These are phyloP conservation scores for Mitosporidium daphniae DNA, from an alignment of 371 early-diverging fungal genomes.

Conservation along the genomic window DNA sequence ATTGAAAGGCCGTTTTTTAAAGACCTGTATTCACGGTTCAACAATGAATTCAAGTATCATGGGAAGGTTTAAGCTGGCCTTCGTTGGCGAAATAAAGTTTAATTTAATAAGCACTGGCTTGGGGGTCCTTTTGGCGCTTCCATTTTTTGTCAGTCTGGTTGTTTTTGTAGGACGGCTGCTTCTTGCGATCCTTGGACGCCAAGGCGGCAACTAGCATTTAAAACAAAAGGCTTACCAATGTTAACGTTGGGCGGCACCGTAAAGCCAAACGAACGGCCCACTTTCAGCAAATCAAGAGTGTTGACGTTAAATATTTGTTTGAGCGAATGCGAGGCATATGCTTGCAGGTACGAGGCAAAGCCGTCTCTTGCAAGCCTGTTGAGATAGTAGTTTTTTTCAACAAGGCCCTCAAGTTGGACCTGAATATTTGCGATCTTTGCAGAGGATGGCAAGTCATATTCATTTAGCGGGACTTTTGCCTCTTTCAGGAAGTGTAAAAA, in stretches of 20 bases:
- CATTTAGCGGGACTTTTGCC: conserved; percentile 74
- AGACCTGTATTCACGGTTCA: too few species aligned
- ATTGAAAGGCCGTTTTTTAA: too few species aligned
- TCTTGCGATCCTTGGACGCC: too few species aligned
- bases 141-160: too few species aligned
- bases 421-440: conserved; percentile 75
- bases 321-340: conserved; percentile 74
- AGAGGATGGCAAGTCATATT: conserved; percentile 64
- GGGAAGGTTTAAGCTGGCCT: too few species aligned
- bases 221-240: too few species aligned
- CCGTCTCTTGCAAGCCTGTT: conserved; percentile 88
- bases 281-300: conserved; percentile 48
- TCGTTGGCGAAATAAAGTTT: too few species aligned
- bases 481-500: conserved; percentile 83
- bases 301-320: conserved; percentile 77
- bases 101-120: too few species aligned
- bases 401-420: conserved; percentile 55
- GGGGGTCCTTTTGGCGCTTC: too few species aligned
- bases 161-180: too few species aligned
- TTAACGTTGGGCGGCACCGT: conserved; percentile 72
- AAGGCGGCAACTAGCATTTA: too few species aligned
- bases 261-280: conserved; percentile 78
- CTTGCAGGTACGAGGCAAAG: conserved; percentile 66
- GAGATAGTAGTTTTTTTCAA: conserved; percentile 90
- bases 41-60: too few species aligned